These are phyloP conservation scores for Priceomyces medius DNA, from an alignment of 805 yeast species.

Conservation along the genomic window DNA sequence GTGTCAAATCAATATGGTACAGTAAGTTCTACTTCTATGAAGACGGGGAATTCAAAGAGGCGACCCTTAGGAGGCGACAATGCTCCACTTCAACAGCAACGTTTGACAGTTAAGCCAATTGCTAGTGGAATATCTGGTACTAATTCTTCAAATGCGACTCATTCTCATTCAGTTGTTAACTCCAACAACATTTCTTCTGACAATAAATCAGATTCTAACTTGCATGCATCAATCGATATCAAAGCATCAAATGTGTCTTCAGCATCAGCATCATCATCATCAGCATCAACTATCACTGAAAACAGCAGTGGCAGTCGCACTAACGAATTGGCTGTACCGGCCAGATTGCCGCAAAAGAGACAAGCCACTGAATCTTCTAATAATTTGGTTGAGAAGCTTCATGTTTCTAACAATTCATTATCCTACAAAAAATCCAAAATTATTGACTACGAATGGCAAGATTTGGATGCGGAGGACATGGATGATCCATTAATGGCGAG, in stretches of 20 bases:
- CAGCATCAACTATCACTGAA: conserved; percentile 7
- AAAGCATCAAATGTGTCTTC: conserved; percentile 6
- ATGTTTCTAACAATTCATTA: conserved; percentile 14
- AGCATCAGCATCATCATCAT: conserved; percentile 2
- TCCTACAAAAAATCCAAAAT: conserved; percentile 38
- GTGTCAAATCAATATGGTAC: conserved; percentile 37
- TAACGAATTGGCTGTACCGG: conserved; percentile 20
- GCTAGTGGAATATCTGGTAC: no score
- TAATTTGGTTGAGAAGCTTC: conserved; percentile 39
- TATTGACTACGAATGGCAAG: conserved; percentile 62
- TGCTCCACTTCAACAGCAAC: conserved; percentile 28
- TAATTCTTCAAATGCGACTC: background rate
- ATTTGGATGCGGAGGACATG: conserved; percentile 65
- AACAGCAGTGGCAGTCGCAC: conserved; percentile 6
- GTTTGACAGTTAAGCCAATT: conserved; percentile 6
- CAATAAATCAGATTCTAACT: conserved; percentile 8
- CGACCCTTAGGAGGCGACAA: conserved; percentile 36
- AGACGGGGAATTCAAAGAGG: conserved; percentile 14
- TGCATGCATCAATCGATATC: conserved; percentile 8
- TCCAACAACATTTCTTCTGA: background rate
- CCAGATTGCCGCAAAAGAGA: conserved; percentile 48
- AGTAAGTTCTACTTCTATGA: background rate
- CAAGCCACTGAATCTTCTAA: conserved; percentile 56
- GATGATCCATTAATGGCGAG: conserved; percentile 85
- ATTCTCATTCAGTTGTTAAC: conserved; percentile 3